Percentiles rank a stretch among this genome's conserved stretches.
These are phyloP conservation scores for Nigrospora sphaerica DNA, from an alignment of 2,329 filamentous ascomycete genomes.

Conservation along the genomic window DNA sequence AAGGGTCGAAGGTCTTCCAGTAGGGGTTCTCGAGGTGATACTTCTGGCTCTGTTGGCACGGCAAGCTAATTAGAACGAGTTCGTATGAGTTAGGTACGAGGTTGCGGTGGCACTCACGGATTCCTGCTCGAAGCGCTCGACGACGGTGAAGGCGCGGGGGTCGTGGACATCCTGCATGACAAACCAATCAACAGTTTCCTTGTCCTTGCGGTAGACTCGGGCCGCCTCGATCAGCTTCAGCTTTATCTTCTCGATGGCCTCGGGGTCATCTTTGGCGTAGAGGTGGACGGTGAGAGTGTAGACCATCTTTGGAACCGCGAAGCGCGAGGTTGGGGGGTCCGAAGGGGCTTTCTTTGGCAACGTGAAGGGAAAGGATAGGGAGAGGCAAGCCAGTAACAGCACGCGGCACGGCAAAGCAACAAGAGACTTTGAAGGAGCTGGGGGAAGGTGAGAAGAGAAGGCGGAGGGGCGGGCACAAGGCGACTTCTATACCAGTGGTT, in stretches of 20 bases:
- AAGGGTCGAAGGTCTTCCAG: slow-evolving; percentile 71
- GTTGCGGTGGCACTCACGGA: slow-evolving; percentile 32
- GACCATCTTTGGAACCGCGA: slow-evolving; percentile 41
- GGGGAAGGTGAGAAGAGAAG: no score
- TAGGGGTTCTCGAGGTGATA: slow-evolving; percentile 64
- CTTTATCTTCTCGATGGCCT: slow-evolving; percentile 58
- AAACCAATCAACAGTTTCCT: slow-evolving; percentile 65
- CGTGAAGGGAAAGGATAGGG: background rate
- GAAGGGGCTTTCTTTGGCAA: background rate
- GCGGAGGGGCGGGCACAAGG: no score
- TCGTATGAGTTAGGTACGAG: no score
- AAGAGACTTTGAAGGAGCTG: no score
- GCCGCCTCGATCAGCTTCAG: slow-evolving; percentile 71
- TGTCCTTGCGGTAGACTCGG: slow-evolving; percentile 63
- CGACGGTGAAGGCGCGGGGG: slow-evolving; percentile 64
- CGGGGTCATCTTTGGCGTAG: slow-evolving; percentile 59
- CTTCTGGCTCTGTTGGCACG: slow-evolving; percentile 39
- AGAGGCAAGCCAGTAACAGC: background rate
- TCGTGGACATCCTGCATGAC: slow-evolving; percentile 71
- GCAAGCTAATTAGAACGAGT: no score
- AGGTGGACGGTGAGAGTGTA: slow-evolving; percentile 66
- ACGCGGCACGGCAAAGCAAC: no score
- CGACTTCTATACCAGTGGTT: no score
- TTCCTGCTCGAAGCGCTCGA: slow-evolving; percentile 66
- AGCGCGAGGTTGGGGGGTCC: no score